Conservation (phyloP, 225 moss, liverwort and hornwort genomes). For the Marchantia polymorpha region DNA sequence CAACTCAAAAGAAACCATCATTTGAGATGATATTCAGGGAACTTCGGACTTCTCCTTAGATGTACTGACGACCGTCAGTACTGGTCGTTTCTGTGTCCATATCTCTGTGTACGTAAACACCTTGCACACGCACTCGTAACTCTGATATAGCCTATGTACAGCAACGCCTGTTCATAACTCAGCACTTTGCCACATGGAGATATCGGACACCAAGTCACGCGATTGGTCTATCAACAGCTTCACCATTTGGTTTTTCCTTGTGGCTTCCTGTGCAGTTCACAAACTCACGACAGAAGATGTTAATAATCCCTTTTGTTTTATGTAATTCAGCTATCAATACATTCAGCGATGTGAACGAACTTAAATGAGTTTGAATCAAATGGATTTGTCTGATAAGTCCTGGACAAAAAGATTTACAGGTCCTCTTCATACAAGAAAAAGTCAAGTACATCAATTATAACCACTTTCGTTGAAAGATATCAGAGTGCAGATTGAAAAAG, state of each 20-base stretch:
- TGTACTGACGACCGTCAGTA: neutral
- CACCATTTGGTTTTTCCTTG: slow-evolving; percentile 70
- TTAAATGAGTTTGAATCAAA: no score
- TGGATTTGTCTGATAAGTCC: no score
- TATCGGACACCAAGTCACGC: slow-evolving; percentile 61
- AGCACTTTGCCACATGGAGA: slow-evolving; percentile 86
- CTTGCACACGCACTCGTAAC: neutral
- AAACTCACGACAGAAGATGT: no score
- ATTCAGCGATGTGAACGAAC: no score
- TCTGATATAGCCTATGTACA: neutral
- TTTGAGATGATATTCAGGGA: neutral
- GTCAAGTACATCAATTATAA: no score
- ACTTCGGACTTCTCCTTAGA: neutral
- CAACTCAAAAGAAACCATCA: neutral
- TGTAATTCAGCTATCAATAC: no score
- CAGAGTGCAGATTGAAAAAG: no score
- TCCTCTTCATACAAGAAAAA: no score
- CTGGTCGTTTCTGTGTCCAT: neutral
- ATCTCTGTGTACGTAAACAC: neutral
- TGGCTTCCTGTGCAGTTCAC: slow-evolving; percentile 54
- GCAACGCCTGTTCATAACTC: slow-evolving; percentile 32
- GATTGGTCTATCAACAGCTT: slow-evolving; percentile 81
- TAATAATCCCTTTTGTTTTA: no score
- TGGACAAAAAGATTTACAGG: no score
- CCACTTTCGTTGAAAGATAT: no score